Percentiles rank a stretch among this genome's conserved stretches.
Evolutionary conservation across 2,329 filamentous ascomycete species (phyloP).

Genomic region (Diaporthe sp.): DNA sequence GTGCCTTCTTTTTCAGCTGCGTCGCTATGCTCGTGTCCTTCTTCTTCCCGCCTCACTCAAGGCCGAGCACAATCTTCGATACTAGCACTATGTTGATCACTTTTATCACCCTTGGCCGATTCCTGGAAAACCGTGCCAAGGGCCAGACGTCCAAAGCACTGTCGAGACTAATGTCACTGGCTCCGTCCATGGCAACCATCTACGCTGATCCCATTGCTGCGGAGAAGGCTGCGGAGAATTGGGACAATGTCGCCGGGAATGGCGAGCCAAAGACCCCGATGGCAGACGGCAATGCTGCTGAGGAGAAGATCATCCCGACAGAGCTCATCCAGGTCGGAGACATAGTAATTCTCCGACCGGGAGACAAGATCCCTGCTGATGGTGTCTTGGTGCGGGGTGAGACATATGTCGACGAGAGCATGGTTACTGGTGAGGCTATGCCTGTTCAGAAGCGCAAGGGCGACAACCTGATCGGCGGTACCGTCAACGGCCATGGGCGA

Average conservation of each 20-base stretch:
- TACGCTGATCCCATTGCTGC: slow-evolving; percentile 95
- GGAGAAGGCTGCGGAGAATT: slow-evolving; percentile 87
- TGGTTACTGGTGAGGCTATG: slow-evolving; percentile 98
- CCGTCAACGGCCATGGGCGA: slow-evolving; percentile 92
- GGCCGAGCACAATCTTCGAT: slow-evolving; percentile 92
- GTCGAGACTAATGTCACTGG: slow-evolving; percentile 93
- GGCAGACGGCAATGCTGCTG: slow-evolving; percentile 70
- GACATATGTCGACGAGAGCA: slow-evolving; percentile 95
- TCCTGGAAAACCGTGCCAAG: slow-evolving; percentile 93
- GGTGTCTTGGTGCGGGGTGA: slow-evolving; percentile 88
- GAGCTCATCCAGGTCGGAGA: slow-evolving; percentile 95
- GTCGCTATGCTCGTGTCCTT: slow-evolving; percentile 88
- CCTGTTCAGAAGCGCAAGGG: slow-evolving; percentile 91
- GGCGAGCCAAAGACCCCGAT: slow-evolving; percentile 57
- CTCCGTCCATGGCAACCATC: slow-evolving; percentile 96
- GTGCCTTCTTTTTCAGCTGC: slow-evolving; percentile 95
- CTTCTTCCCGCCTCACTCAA: slow-evolving; percentile 76
- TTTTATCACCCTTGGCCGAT: slow-evolving; percentile 91
- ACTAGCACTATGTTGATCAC: slow-evolving; percentile 99
- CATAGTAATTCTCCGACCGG: slow-evolving; percentile 90
- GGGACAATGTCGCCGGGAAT: slow-evolving; percentile 61
- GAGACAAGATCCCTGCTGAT: slow-evolving; percentile 96
- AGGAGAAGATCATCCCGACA: slow-evolving; percentile 89
- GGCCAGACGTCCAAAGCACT: slow-evolving; percentile 95
- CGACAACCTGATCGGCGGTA: slow-evolving; percentile 86